Evolutionary conservation across 208 protist species (phyloP).

Genomic region (Trypanosoma conorhini): DNA sequence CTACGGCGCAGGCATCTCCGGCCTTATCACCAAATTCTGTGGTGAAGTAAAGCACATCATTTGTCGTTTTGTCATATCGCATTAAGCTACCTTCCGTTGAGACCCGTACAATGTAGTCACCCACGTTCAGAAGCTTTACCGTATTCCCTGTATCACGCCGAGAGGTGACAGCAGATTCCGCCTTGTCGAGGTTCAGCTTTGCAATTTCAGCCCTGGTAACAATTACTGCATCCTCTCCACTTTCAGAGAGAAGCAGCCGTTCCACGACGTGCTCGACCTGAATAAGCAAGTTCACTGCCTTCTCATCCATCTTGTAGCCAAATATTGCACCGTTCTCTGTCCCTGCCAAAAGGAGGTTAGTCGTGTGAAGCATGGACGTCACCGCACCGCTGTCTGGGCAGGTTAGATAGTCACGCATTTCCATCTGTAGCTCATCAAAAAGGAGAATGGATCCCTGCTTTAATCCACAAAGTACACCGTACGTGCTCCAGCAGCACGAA

Average conservation of each 20-base stretch:
- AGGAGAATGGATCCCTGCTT: slow-evolving; percentile 13
- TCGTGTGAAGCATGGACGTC: slow-evolving; percentile 7
- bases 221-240: slow-evolving; percentile 16
- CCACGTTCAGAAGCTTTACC: slow-evolving; percentile 20
- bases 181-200: slow-evolving; percentile 5
- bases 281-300: slow-evolving; percentile 11
- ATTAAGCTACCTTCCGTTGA: slow-evolving; percentile 20
- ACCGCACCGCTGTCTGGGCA: slow-evolving; percentile 14
- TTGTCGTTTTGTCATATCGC: slow-evolving; percentile 14
- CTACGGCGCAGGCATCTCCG: slow-evolving; percentile 22
- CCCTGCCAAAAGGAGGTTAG: slow-evolving; percentile 17
- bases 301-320: slow-evolving; percentile 19
- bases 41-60: slow-evolving; percentile 5
- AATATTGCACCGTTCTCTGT: slow-evolving; percentile 25
- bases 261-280: slow-evolving; percentile 13
- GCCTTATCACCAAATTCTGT: slow-evolving; percentile 20
- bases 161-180: background rate
- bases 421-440: slow-evolving; percentile 31
- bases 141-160: slow-evolving; percentile 16
- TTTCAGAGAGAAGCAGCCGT: slow-evolving; percentile 17
- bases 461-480: slow-evolving; percentile 26
- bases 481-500: slow-evolving; percentile 20
- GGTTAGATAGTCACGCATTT: slow-evolving; percentile 15
- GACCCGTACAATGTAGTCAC: slow-evolving; percentile 5
- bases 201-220: slow-evolving; percentile 17